A percentile compares a stretch with the other conserved stretches of the same genome.
Conservation (phyloP, 2,329 filamentous ascomycete species). For the Phialocephala subalpina region DNA sequence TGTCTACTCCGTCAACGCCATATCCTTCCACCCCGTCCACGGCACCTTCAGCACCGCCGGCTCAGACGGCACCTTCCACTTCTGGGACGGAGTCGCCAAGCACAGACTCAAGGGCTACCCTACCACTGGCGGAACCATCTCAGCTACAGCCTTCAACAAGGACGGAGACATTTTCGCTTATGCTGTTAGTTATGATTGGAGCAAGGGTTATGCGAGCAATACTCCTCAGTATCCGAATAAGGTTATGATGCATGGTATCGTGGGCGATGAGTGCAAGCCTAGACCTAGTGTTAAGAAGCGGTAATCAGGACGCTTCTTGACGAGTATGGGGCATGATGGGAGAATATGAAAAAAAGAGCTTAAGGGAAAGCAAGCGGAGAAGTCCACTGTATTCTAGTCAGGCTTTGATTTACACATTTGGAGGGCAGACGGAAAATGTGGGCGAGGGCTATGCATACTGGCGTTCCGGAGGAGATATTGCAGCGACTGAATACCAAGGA, state of each 20-base stretch:
- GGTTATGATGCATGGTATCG: constrained; percentile 84
- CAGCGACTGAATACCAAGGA: constrained; percentile 34
- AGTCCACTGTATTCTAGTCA: constrained; percentile 26
- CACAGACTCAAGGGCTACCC: constrained; percentile 91
- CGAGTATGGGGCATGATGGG: neutral
- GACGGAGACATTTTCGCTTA: constrained; percentile 87
- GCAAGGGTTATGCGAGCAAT: constrained; percentile 91
- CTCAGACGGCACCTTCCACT: constrained; percentile 94
- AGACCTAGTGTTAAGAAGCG: constrained; percentile 48
- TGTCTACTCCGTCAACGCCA: constrained; percentile 95
- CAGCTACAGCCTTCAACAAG: constrained; percentile 89
- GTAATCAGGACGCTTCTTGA: constrained; percentile 29
- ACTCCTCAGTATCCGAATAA: constrained; percentile 78
- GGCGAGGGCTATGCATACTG: constrained; percentile 26
- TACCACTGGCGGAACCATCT: constrained; percentile 84
- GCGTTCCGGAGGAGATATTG: constrained; percentile 32
- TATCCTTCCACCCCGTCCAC: constrained; percentile 95
- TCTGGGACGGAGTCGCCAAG: constrained; percentile 94
- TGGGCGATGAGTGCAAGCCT: constrained; percentile 69
- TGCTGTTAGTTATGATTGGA: constrained; percentile 97
- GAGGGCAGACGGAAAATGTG: constrained; percentile 19
- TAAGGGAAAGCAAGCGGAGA: neutral
- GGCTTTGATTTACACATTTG: constrained; percentile 18
- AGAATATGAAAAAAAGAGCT: neutral
- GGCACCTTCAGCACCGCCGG: constrained; percentile 99